These are phyloP conservation scores for Clitopilus hobsonii DNA, from an alignment of 768 basidiomycete genomes.

Conservation along the genomic window DNA sequence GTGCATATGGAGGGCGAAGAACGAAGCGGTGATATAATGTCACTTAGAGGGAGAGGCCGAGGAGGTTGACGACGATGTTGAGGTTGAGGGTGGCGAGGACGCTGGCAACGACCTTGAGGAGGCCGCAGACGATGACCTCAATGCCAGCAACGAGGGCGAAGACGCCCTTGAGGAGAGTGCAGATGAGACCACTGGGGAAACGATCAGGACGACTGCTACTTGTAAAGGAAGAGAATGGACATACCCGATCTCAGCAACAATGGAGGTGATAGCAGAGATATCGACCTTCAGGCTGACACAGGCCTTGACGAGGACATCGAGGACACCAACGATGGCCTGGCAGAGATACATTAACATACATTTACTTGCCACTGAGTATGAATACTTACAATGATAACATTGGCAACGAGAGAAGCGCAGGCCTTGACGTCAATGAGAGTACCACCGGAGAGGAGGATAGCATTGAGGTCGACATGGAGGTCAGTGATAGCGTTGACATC, in stretches of 20 bases:
- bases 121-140: slow-evolving; percentile 1
- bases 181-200: neutral
- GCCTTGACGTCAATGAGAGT: neutral
- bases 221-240: neutral
- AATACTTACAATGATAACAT: neutral
- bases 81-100: slow-evolving; percentile 1
- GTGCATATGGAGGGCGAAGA: too few relatives aligned
- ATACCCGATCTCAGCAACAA: neutral
- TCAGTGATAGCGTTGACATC: neutral
- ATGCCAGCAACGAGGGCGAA: slow-evolving; percentile 1
- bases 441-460: neutral
- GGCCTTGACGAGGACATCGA: neutral
- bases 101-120: neutral
- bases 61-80: neutral
- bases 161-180: neutral
- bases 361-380: neutral
- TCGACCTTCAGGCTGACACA: slow-evolving; percentile 1
- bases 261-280: neutral
- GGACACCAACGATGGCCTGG: neutral
- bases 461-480: neutral
- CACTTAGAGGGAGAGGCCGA: neutral
- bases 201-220: neutral
- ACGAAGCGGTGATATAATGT: neutral
- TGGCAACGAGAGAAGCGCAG: neutral
- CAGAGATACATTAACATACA: too few relatives aligned